These are phyloP conservation scores for Annulohypoxylon truncatum DNA, from an alignment of 2,329 filamentous ascomycete genomes.

Conservation along the genomic window DNA sequence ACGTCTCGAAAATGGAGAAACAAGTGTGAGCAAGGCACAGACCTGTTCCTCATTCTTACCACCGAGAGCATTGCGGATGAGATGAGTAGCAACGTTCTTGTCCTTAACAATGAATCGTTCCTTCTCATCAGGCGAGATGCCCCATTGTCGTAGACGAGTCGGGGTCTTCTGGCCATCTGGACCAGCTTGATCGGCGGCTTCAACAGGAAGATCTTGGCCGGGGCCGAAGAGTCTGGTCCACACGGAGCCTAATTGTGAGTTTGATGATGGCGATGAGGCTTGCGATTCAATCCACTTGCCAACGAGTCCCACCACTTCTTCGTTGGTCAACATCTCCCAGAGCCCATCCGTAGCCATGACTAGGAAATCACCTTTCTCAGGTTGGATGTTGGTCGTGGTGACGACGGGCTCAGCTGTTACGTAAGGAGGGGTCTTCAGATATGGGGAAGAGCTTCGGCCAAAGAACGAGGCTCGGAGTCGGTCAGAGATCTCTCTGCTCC, in stretches of 20 bases:
- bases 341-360: conserved; percentile 96
- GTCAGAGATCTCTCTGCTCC: conserved; percentile 85
- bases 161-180: conserved; percentile 83
- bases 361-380: conserved; percentile 91
- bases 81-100: conserved; percentile 94
- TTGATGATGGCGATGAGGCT: conserved; percentile 58
- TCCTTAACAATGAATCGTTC: conserved; percentile 94
- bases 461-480: conserved; percentile 89
- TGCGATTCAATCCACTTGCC: conserved; percentile 96
- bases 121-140: conserved; percentile 77
- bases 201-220: conserved; percentile 76
- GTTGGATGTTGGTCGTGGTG: conserved; percentile 91
- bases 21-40: conserved; percentile 89
- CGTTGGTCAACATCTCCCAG: conserved; percentile 99
- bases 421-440: conserved; percentile 92
- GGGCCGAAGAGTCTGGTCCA: conserved; percentile 75
- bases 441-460: conserved; percentile 78
- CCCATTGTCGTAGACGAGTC: conserved; percentile 92
- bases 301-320: conserved; percentile 95
- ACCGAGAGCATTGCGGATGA: conserved; percentile 93
- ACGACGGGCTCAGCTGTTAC: conserved; percentile 96
- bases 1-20: conserved; percentile 88
- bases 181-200: conserved; percentile 64
- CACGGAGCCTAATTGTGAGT: conserved; percentile 74
- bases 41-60: conserved; percentile 95